Evolutionary conservation across 129 eudicot species (phyloP).

Genomic region (Saposhnikovia divaricata): DNA sequence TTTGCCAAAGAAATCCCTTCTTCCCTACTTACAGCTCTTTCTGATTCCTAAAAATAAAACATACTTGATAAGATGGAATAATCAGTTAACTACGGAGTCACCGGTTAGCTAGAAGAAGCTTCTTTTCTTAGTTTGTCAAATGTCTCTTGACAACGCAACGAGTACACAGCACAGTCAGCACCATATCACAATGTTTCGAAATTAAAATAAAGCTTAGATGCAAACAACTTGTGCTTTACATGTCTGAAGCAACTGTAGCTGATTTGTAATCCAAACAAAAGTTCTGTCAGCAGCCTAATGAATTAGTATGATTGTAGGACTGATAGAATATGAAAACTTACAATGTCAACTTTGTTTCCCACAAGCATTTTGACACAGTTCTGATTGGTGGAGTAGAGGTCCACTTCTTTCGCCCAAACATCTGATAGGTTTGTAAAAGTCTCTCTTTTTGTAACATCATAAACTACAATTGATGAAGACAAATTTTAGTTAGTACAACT

Average conservation of each 20-base stretch:
- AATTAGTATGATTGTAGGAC: not conserved
- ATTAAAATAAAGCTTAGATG: no score
- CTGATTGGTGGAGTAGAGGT: constrained; percentile 73
- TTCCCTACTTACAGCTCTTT: constrained; percentile 79
- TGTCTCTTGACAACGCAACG: not conserved
- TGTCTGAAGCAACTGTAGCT: not conserved
- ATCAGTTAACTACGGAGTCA: not conserved
- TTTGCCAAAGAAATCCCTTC: constrained; percentile 82
- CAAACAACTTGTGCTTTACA: no score
- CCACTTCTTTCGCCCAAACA: constrained; percentile 89
- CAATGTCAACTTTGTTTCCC: constrained; percentile 92
- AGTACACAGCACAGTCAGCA: not conserved
- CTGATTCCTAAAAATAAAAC: constrained; percentile 56
- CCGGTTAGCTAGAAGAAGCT: no score
- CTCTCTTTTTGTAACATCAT: constrained; percentile 91
- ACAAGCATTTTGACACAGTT: constrained; percentile 96
- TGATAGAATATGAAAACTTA: constrained; percentile 21
- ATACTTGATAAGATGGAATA: not conserved
- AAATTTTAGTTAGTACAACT: not conserved
- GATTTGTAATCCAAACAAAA: not conserved
- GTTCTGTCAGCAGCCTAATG: not conserved
- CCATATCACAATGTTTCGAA: not conserved
- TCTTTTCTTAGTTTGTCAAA: not conserved
- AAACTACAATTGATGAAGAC: constrained; percentile 34
- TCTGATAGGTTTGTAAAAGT: constrained; percentile 78